Conservation (phyloP, 139 green algal genomes). For the Chara braunii region DNA sequence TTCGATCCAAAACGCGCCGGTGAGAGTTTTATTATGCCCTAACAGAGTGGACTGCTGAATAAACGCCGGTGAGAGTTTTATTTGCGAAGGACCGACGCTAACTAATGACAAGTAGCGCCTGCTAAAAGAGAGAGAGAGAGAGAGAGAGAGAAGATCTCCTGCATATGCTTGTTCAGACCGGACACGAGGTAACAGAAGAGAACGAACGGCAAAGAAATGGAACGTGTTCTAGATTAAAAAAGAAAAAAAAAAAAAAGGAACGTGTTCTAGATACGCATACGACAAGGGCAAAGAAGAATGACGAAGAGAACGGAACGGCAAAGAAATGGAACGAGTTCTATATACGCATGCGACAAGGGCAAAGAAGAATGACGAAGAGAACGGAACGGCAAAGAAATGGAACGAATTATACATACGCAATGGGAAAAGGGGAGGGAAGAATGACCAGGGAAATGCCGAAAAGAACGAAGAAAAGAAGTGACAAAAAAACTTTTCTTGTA, state of each 20-base stretch:
- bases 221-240: not conserved
- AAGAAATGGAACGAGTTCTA: not conserved
- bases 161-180: not conserved
- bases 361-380: not conserved
- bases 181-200: not conserved
- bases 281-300: not conserved
- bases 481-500: no score
- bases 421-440: not conserved
- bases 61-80: no score
- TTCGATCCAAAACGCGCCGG: no score
- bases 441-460: not conserved
- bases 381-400: not conserved
- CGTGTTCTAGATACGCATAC: not conserved
- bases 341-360: not conserved
- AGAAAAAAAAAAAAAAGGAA: not conserved
- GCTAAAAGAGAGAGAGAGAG: conserved; percentile 3
- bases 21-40: no score
- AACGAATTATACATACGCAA: not conserved
- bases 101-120: no score
- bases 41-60: no score
- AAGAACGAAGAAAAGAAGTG: no score
- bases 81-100: no score
- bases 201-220: not conserved
- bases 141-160: not conserved
- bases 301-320: not conserved